Conservation (phyloP, 805 yeast species). For the Brettanomyces sp. region DNA sequence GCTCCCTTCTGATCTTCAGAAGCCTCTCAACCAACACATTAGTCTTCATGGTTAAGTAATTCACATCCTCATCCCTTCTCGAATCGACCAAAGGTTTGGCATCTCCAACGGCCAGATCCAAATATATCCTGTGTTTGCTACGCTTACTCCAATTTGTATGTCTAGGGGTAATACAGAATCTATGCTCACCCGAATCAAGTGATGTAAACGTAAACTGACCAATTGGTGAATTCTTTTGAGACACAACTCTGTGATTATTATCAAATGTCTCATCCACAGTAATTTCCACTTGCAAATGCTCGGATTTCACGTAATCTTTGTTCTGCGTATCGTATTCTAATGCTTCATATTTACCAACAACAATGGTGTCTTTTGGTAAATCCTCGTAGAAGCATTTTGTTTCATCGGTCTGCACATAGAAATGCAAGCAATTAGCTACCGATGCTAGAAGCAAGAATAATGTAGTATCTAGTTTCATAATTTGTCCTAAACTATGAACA, state of each 20-base stretch:
- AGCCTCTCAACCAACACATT: constrained; percentile 48
- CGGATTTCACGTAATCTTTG: constrained; percentile 36
- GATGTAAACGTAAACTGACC: constrained; percentile 73
- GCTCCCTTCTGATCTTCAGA: constrained; percentile 55
- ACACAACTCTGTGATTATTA: constrained; percentile 65
- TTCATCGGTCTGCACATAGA: constrained; percentile 69
- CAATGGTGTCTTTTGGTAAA: constrained; percentile 65
- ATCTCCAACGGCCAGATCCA: constrained; percentile 62
- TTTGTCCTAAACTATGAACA: not conserved
- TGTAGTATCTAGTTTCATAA: not conserved
- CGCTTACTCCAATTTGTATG: constrained; percentile 37
- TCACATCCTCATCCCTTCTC: constrained; percentile 50
- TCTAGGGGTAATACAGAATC: constrained; percentile 56
- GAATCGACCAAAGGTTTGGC: constrained; percentile 56
- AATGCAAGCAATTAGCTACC: constrained; percentile 51
- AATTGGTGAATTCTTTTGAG: constrained; percentile 52
- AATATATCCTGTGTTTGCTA: constrained; percentile 55
- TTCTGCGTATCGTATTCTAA: constrained; percentile 45
- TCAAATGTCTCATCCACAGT: constrained; percentile 74
- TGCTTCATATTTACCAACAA: constrained; percentile 70
- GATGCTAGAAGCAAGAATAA: constrained; percentile 4
- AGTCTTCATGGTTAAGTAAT: constrained; percentile 47
- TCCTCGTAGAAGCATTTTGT: constrained; percentile 80
- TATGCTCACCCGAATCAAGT: constrained; percentile 69
- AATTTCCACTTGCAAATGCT: constrained; percentile 52